Conservation (phyloP, 2,329 filamentous ascomycete species). For the Calonectria hawksworthii region DNA sequence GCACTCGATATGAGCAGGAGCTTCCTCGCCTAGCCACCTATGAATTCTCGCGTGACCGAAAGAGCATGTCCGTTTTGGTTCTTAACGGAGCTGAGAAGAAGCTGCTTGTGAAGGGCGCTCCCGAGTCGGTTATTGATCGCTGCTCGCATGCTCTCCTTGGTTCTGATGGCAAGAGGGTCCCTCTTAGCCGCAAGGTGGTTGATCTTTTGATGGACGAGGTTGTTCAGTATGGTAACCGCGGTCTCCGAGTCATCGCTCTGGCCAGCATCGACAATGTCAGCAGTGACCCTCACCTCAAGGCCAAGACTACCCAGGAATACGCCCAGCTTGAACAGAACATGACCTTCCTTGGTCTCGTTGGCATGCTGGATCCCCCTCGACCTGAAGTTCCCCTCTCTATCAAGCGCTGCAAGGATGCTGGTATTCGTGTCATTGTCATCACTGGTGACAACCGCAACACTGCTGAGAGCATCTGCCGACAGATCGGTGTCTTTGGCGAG, state of each 20-base stretch:
- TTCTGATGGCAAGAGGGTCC: conserved; percentile 81
- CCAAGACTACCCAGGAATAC: conserved; percentile 89
- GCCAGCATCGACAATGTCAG: conserved; percentile 85
- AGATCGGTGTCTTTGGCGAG: conserved; percentile 92
- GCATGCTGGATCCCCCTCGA: conserved; percentile 96
- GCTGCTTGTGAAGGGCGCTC: conserved; percentile 95
- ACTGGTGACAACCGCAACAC: conserved; percentile 99
- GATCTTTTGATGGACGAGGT: conserved; percentile 84
- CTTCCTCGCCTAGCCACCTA: conserved; percentile 86
- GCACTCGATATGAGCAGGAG: conserved; percentile 84
- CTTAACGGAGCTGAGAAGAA: conserved; percentile 78
- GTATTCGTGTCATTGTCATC: conserved; percentile 97
- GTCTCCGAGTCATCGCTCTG: conserved; percentile 94
- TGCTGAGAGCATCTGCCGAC: conserved; percentile 95
- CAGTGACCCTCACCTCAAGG: conserved; percentile 78
- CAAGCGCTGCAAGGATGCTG: conserved; percentile 88
- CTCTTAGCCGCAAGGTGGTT: conserved; percentile 77
- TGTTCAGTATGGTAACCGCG: conserved; percentile 89
- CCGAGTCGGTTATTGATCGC: conserved; percentile 93
- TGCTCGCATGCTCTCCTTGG: conserved; percentile 88
- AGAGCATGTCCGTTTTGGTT: conserved; percentile 98
- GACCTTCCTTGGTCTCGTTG: conserved; percentile 93
- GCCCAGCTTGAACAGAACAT: conserved; percentile 90
- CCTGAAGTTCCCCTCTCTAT: conserved; percentile 92
- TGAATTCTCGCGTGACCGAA: conserved; percentile 97